Evolutionary conservation across 2,329 filamentous ascomycete genomes (phyloP), one percentile per base, ranked within the genome.

Genomic region (Neodidymelliopsis sp.): DNA sequence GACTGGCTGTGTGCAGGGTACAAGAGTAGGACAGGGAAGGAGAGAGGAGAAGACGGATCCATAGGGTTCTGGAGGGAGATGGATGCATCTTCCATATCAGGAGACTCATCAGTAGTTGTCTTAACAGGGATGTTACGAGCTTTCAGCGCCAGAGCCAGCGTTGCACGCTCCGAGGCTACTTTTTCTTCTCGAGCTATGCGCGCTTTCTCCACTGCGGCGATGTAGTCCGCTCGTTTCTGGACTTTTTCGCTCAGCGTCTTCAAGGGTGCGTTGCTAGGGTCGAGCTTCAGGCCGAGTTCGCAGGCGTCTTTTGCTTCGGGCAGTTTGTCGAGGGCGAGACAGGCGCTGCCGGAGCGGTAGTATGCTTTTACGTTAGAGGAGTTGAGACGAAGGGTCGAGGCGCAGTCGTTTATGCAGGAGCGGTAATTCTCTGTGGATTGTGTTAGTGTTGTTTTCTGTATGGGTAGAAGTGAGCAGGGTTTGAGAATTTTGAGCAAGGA

Each of bases 21-120:
- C 46, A 99, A 79, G 45, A 99, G 76, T 53, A 97, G 80, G 0
- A 88, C 81, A 0, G 94, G 94, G 65, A 97, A 90, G 3, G 79
- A 79, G 1, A 99, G 79, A 0, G 81, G 79, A 58, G 88, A 91
- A 18, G 81, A 80, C 4, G 90, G 84, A 57, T 94, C 89, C 19
- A 89, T 77, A 13, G 88, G 83, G 64, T 95, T 86, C 2, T 86
- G 80, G 5, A 97, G 83, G 44, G 79, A 75, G 34, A 97, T 79
- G 6, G 72, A 75, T 1, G 91, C 90, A 71, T 96, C 93, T 74
- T 95, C 91, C 81, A 96, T 87, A 66, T 97, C 90, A 0, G 92
- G 92, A 25, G 89, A 85, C 65, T 87, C 80, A 6, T 79, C 78
- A 10, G 90, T 92, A 9, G 90, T 93, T 40, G 75, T 80, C 44